A percentile compares a stretch with the other conserved stretches of the same genome.
Evolutionary conservation across 2,329 filamentous ascomycete genomes (phyloP).

Genomic region (Conoideocrella luteorostrata): DNA sequence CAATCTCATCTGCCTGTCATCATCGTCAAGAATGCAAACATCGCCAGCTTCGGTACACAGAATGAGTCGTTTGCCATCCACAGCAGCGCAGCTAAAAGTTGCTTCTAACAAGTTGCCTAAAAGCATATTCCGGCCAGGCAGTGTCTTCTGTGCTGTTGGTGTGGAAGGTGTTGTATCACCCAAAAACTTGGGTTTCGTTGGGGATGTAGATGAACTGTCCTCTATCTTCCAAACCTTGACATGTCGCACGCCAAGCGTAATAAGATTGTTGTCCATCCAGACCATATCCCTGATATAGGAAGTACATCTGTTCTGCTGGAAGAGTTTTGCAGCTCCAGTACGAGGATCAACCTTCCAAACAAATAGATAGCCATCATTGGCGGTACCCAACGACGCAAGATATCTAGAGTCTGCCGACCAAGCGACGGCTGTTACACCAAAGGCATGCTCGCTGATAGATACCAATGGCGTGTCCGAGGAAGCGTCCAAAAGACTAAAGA

Average conservation of each 20-base stretch:
- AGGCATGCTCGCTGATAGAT: constrained; percentile 81
- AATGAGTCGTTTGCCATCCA: constrained; percentile 69
- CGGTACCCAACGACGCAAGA: constrained; percentile 78
- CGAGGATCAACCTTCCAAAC: constrained; percentile 83
- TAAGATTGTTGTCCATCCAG: constrained; percentile 78
- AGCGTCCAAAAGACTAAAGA: constrained; percentile 78
- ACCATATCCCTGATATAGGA: constrained; percentile 78
- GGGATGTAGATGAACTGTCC: constrained; percentile 53
- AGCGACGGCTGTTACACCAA: constrained; percentile 79
- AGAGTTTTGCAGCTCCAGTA: constrained; percentile 70
- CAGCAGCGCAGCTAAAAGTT: constrained; percentile 73
- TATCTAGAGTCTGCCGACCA: constrained; percentile 85
- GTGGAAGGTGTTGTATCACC: constrained; percentile 31
- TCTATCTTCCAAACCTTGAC: constrained; percentile 90
- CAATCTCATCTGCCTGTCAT: constrained; percentile 64
- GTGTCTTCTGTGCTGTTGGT: constrained; percentile 46
- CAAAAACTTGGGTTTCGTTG: constrained; percentile 54
- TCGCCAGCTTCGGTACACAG: constrained; percentile 84
- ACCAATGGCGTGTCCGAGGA: constrained; percentile 78
- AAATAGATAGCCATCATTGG: constrained; percentile 91
- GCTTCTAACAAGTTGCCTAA: constrained; percentile 75
- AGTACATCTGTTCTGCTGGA: constrained; percentile 88
- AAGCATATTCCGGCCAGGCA: constrained; percentile 82
- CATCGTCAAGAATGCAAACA: constrained; percentile 81
- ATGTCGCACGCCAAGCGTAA: constrained; percentile 86